A percentile compares a stretch with the other conserved stretches of the same genome.
These are phyloP conservation scores for Tillandsia leiboldiana DNA, from an alignment of 176 grass and related monocot genomes.

Conservation along the genomic window DNA sequence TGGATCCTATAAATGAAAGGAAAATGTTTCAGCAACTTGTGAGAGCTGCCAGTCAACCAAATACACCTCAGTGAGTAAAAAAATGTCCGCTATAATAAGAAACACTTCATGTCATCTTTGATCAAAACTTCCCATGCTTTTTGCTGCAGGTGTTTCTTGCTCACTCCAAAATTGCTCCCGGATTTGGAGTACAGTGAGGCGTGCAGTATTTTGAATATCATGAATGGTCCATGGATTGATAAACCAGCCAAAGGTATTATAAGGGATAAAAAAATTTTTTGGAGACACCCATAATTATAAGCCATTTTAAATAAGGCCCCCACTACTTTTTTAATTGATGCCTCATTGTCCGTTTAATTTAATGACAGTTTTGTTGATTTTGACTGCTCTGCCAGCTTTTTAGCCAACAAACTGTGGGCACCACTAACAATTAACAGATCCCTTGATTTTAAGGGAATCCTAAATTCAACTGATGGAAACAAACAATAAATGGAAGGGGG, in stretches of 20 bases:
- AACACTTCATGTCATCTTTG: conserved; percentile 3
- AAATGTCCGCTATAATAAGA: background rate
- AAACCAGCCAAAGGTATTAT: conserved; percentile 51
- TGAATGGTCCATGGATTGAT: conserved; percentile 94
- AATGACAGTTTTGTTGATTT: too few species aligned
- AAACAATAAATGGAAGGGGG: too few species aligned
- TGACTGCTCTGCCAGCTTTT: too few species aligned
- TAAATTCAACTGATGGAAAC: too few species aligned
- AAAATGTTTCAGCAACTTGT: conserved; percentile 99
- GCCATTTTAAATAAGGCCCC: too few species aligned
- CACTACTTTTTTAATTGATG: too few species aligned
- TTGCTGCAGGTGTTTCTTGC: conserved; percentile 68
- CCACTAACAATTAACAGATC: too few species aligned
- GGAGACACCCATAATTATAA: too few species aligned
- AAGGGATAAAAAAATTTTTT: background rate
- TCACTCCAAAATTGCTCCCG: conserved; percentile 84
- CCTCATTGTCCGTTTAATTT: too few species aligned
- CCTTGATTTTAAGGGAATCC: too few species aligned
- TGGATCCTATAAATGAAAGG: conserved; percentile 97
- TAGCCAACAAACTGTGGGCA: too few species aligned
- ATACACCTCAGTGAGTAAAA: conserved; percentile 75
- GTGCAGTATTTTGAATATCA: conserved; percentile 92
- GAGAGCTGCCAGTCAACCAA: conserved; percentile 79
- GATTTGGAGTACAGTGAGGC: conserved; percentile 86
- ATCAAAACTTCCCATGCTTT: background rate